A percentile compares a stretch with the other conserved stretches of the same genome.
Conservation (phyloP, 2,329 filamentous ascomycete species). For the Akanthomyces lecanii region DNA sequence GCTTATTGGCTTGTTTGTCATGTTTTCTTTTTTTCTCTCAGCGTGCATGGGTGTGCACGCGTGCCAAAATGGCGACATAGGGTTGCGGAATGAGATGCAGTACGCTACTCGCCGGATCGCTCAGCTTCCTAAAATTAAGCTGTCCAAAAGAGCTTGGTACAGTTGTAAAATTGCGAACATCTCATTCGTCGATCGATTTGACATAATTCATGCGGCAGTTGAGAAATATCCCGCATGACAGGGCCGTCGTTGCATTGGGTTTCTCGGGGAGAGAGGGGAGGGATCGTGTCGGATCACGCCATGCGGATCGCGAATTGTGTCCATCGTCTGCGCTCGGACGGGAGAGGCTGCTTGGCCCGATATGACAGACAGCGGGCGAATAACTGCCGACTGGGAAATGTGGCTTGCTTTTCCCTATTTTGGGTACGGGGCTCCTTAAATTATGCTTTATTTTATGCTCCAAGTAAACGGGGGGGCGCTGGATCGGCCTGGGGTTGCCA, state of each 20-base stretch:
- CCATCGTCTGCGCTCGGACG: conserved; percentile 7
- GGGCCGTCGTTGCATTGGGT: neutral
- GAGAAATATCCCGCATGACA: neutral
- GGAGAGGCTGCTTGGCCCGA: neutral
- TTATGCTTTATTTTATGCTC: conserved; percentile 11
- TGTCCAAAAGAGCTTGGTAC: neutral
- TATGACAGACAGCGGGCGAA: too few relatives aligned
- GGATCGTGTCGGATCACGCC: conserved; percentile 3
- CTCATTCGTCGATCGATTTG: neutral
- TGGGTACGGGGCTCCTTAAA: neutral
- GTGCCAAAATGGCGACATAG: conserved; percentile 9
- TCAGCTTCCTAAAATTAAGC: neutral
- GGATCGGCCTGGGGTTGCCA: conserved; percentile 1
- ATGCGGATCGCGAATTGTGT: conserved; percentile 7
- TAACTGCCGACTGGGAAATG: neutral
- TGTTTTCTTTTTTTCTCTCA: neutral
- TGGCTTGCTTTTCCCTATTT: neutral
- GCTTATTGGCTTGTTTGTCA: neutral
- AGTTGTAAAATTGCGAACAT: neutral
- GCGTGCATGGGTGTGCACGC: neutral
- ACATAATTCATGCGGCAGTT: neutral
- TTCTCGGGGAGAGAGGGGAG: neutral
- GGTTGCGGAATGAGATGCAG: neutral
- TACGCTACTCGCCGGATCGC: neutral
- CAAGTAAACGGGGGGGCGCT: neutral